Evolutionary conservation across 73 alveolate species (phyloP).

Genomic region (Urostyla sp.): DNA sequence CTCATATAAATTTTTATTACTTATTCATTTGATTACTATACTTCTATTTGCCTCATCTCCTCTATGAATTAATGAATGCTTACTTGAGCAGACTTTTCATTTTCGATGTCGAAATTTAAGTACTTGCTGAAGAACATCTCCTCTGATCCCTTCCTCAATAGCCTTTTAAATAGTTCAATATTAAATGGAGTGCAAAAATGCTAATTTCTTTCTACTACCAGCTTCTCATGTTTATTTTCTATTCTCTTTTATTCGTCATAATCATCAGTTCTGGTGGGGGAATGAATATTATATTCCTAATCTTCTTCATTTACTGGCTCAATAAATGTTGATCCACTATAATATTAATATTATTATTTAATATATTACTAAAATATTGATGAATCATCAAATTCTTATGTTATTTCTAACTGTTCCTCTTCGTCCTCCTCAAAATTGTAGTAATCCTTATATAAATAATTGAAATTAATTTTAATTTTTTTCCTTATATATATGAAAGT

Average conservation of each 20-base stretch:
- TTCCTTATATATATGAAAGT: slow-evolving; percentile 32
- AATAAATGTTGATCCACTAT: background rate
- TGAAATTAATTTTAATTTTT: background rate
- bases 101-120: slow-evolving; percentile 3
- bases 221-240: background rate
- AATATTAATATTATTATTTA: no score
- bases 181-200: background rate
- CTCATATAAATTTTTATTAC: slow-evolving; percentile 8
- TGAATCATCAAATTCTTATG: background rate
- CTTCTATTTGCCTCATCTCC: background rate
- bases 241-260: background rate
- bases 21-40: background rate
- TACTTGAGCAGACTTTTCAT: background rate
- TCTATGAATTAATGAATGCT: background rate
- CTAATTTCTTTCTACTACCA: slow-evolving; percentile 30
- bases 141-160: background rate
- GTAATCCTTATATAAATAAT: slow-evolving; percentile 18
- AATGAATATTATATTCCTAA: background rate
- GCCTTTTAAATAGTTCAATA: background rate
- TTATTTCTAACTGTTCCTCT: background rate
- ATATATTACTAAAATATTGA: background rate
- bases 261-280: background rate
- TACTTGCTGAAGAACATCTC: background rate
- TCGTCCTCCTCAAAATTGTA: slow-evolving; percentile 12
- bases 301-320: background rate